Conservation (phyloP, 345 rosid genomes). For the Citrus australasica region DNA sequence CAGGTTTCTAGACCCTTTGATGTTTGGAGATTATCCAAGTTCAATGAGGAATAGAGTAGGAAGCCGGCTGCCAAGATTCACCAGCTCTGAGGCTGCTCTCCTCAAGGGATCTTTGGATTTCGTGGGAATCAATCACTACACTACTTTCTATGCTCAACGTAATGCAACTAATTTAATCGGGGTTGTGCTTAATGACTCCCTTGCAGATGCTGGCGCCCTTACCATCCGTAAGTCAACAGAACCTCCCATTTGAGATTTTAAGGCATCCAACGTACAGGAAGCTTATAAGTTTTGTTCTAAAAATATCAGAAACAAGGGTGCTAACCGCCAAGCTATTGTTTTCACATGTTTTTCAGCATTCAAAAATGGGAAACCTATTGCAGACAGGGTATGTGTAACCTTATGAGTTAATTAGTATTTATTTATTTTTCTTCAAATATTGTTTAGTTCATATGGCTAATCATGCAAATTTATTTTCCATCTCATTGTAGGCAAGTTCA, state of each 20-base stretch:
- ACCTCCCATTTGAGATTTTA: background rate
- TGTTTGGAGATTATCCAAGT: slow-evolving; percentile 82
- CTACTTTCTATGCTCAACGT: slow-evolving; percentile 64
- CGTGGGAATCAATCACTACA: slow-evolving; percentile 94
- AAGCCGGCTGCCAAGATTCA: slow-evolving; percentile 65
- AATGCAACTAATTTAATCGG: slow-evolving; percentile 33
- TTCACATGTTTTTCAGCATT: slow-evolving; percentile 51
- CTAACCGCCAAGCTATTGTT: background rate
- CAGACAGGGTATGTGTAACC: slow-evolving; percentile 58
- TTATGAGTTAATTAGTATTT: background rate
- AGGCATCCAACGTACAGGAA: background rate
- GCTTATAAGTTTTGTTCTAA: background rate
- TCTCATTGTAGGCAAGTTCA: slow-evolving; percentile 51
- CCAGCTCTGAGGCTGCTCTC: slow-evolving; percentile 50
- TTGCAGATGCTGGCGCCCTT: slow-evolving; percentile 75
- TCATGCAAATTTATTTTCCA: background rate
- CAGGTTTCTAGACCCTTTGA: slow-evolving; percentile 90
- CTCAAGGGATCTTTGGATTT: slow-evolving; percentile 85
- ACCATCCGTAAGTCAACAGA: slow-evolving; percentile 58
- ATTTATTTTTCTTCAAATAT: background rate
- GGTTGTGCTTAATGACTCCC: slow-evolving; percentile 51
- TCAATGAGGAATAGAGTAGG: slow-evolving; percentile 83
- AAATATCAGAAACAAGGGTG: background rate
- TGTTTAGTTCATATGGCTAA: background rate
- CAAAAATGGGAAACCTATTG: slow-evolving; percentile 47